Base-by-base conservation (phyloP, 2,329 filamentous ascomycete species). In the Diaporthe sp. region DNA sequence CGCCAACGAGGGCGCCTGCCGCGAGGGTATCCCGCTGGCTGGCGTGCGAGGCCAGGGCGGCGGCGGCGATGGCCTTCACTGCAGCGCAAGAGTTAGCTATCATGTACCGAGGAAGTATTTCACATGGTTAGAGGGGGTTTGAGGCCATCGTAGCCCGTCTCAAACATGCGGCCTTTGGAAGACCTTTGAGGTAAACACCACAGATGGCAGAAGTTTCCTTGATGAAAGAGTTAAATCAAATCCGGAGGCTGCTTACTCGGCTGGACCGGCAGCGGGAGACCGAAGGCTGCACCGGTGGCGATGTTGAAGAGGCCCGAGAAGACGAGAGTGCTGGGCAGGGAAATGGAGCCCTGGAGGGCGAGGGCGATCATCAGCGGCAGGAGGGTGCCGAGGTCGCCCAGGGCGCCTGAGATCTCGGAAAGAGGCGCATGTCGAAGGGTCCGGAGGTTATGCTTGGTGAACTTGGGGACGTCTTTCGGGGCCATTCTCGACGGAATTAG, bases 231-330 rank as follows among this genome's bases (percentile, higher is more conserved):
- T 15, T 15, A 25, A 25, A 13, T 58, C 22, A 15, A 3, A 3
- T 9, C 12, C 13, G 22, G 12, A 17, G 31, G 22, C 34, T 39
- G 15, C 59, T 15, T 62, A 62, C 59, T 72, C n/a, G 96, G 96
- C 85, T 98, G 96, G 0, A 98, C 95, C 0, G 96, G 96, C 4
- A 98, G 85, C 2, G 96, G 96, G 55, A 98, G 93, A 9, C 96
- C 96, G 80, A 98, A 98, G 44, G 93, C 84, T 2, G 92, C 81
- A 25, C 96, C 97, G 0, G 96, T 98, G 17, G 94, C 80, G 73
- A 98, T 91, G 81, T 98, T 98, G 83, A 94, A 96, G 13, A 96
- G 81, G 1, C 97, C 97, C 0, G 95, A 96, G 82, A 98, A 97
- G 8, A 98, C 91, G 0, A 98, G 89, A 0, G 96, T 98, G 65